phyloP scores from a whole-genome alignment of 768 basidiomycete genomes.

The Hirschioporus abietinus region DNA sequence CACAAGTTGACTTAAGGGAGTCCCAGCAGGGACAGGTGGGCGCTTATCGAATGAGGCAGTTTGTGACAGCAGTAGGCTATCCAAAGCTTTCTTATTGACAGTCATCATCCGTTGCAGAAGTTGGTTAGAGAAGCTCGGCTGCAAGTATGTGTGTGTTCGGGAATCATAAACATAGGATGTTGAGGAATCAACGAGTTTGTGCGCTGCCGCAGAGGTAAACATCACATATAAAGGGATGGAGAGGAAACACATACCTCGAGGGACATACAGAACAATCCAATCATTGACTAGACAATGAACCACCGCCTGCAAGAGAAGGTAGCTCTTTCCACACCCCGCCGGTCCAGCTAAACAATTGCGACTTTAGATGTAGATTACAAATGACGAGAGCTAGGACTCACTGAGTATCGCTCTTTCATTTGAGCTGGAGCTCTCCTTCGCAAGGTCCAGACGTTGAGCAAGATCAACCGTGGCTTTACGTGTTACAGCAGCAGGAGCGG shows the following conservation, averaged over 20 bases:
- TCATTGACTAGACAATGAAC: constrained; percentile 56
- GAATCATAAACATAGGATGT: constrained; percentile 70
- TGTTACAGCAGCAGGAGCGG: constrained; percentile 66
- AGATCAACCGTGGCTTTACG: constrained; percentile 60
- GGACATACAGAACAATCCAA: constrained; percentile 85
- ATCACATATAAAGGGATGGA: constrained; percentile 13
- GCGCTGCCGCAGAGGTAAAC: constrained; percentile 31
- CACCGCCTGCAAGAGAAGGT: constrained; percentile 70
- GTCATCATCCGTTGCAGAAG: constrained; percentile 55
- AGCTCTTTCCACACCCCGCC: constrained; percentile 78
- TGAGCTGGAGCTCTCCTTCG: constrained; percentile 42
- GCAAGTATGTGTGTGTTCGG: constrained; percentile 71
- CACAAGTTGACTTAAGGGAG: constrained; percentile 48
- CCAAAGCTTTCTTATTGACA: constrained; percentile 48
- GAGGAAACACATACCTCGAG: constrained; percentile 48
- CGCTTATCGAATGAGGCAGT: constrained; percentile 44
- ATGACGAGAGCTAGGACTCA: constrained; percentile 29
- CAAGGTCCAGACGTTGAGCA: constrained; percentile 45
- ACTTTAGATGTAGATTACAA: constrained; percentile 11
- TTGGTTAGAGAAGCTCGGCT: constrained; percentile 59
- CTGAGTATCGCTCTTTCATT: constrained; percentile 60
- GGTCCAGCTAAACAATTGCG: constrained; percentile 49
- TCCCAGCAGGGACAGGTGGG: constrained; percentile 40
- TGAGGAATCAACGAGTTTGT: constrained; percentile 67
- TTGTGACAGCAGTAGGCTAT: constrained; percentile 34